Evolutionary conservation across 192 early-diverging fungal species (phyloP).

Genomic region (Geosiphon pyriformis): DNA sequence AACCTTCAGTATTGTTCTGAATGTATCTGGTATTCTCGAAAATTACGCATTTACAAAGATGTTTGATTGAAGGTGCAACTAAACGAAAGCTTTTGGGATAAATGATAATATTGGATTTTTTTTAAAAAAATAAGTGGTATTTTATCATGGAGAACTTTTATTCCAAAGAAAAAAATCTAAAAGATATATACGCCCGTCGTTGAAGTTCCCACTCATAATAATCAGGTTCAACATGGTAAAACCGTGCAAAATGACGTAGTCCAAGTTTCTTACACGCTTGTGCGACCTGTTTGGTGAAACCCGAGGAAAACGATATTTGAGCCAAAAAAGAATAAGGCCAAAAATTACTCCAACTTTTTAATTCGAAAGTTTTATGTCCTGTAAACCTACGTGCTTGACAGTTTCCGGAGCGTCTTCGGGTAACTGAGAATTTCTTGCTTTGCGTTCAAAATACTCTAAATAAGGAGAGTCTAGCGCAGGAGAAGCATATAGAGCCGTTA

Average conservation of each 20-base stretch:
- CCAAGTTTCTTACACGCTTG: constrained; percentile 8
- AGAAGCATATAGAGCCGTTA: constrained; percentile 1
- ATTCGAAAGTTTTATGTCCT: background rate
- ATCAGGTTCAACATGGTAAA: constrained; percentile 66
- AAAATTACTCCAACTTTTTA: too few species aligned
- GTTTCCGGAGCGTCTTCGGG: background rate
- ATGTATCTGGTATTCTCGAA: constrained; percentile 83
- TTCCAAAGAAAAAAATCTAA: background rate
- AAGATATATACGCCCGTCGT: constrained; percentile 53
- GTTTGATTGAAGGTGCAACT: constrained; percentile 61
- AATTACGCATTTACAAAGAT: constrained; percentile 86
- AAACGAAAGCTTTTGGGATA: constrained; percentile 41
- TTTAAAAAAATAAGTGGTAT: background rate
- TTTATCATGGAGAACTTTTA: too few species aligned
- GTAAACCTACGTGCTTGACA: constrained; percentile 5
- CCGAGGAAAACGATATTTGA: background rate
- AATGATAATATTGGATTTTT: too few species aligned
- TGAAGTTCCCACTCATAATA: constrained; percentile 79
- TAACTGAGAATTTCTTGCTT: background rate
- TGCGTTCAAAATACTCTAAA: constrained; percentile 2
- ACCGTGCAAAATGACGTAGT: constrained; percentile 27
- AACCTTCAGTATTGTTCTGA: constrained; percentile 41
- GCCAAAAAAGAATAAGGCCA: too few species aligned
- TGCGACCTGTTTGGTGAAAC: background rate
- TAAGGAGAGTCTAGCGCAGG: background rate